Conservation (phyloP, 2,329 filamentous ascomycete genomes). For the Paracoccidioides lutzii region DNA sequence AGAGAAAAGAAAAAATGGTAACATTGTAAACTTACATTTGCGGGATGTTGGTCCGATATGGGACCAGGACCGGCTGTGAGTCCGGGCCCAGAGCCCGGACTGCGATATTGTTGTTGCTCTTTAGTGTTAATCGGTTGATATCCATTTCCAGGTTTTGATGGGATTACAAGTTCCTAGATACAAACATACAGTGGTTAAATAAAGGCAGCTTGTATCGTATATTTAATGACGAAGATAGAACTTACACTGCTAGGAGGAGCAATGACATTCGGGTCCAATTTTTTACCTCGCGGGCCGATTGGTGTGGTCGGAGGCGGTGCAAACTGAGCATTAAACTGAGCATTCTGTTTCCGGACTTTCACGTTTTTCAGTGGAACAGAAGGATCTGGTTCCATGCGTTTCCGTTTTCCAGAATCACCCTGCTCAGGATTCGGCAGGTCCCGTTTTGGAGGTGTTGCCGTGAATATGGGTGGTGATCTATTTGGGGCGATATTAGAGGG, state of each 20-base stretch:
- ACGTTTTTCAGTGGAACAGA: constrained; percentile 16
- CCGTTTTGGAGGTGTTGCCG: not conserved
- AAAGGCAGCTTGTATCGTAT: not conserved
- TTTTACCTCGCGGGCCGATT: constrained; percentile 12
- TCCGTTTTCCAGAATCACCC: constrained; percentile 19
- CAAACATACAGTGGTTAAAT: not conserved
- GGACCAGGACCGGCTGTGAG: not conserved
- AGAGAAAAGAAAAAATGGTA: not conserved
- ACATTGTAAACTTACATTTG: not conserved
- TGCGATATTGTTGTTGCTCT: not conserved
- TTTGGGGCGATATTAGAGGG: constrained; percentile 11
- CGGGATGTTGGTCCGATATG: not conserved
- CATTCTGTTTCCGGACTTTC: constrained; percentile 18
- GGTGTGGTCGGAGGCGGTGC: constrained; percentile 14
- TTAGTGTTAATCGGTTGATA: constrained; percentile 15
- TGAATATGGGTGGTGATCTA: not conserved
- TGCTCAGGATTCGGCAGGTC: not conserved
- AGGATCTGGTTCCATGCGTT: constrained; percentile 18
- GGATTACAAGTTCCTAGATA: constrained; percentile 27
- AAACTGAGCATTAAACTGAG: constrained; percentile 6
- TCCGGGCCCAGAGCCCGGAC: not conserved
- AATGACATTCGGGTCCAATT: constrained; percentile 13
- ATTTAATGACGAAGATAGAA: constrained; percentile 3
- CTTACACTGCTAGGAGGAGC: constrained; percentile 14
- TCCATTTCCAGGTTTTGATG: constrained; percentile 26